Evolutionary conservation across 768 basidiomycete species (phyloP).

Genomic region (Galerina marginata): DNA sequence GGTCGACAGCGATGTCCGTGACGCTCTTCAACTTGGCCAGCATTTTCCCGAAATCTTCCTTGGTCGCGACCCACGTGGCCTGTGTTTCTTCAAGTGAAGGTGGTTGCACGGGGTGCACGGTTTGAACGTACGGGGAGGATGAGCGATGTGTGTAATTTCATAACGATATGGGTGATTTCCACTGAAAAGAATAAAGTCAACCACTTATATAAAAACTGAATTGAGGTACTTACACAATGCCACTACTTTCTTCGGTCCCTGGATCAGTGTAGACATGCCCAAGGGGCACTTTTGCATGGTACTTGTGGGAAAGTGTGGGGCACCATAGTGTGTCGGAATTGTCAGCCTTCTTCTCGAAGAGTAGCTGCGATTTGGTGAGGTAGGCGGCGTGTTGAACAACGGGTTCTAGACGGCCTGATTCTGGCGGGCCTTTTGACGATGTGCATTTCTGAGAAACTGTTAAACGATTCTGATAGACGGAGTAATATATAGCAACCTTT

Average conservation of each 20-base stretch:
- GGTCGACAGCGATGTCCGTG: conserved; percentile 89
- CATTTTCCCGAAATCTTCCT: conserved; percentile 61
- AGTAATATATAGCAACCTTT: conserved; percentile 32
- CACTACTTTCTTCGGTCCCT: conserved; percentile 12
- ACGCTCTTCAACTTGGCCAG: conserved; percentile 66
- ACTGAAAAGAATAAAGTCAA: conserved; percentile 23
- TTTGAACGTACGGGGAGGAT: conserved; percentile 69
- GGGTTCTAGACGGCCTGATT: conserved; percentile 56
- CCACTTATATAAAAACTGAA: neutral
- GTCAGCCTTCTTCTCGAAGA: conserved; percentile 64
- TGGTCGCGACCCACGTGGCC: conserved; percentile 73
- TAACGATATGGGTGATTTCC: conserved; percentile 81
- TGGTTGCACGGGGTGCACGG: conserved; percentile 55
- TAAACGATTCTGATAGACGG: neutral
- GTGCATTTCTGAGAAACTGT: conserved; percentile 5
- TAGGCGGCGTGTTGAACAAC: conserved; percentile 76
- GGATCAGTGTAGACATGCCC: conserved; percentile 50
- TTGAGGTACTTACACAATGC: conserved; percentile 15
- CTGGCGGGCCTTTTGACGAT: conserved; percentile 15
- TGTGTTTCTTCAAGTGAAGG: conserved; percentile 67
- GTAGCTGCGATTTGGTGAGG: conserved; percentile 81
- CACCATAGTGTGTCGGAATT: conserved; percentile 71
- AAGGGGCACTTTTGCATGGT: conserved; percentile 84
- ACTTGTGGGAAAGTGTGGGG: conserved; percentile 76
- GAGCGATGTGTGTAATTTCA: conserved; percentile 77